A percentile compares a stretch with the other conserved stretches of the same genome.
Evolutionary conservation across 192 early-diverging fungal species (phyloP).

Genomic region (Coemansia sp.): DNA sequence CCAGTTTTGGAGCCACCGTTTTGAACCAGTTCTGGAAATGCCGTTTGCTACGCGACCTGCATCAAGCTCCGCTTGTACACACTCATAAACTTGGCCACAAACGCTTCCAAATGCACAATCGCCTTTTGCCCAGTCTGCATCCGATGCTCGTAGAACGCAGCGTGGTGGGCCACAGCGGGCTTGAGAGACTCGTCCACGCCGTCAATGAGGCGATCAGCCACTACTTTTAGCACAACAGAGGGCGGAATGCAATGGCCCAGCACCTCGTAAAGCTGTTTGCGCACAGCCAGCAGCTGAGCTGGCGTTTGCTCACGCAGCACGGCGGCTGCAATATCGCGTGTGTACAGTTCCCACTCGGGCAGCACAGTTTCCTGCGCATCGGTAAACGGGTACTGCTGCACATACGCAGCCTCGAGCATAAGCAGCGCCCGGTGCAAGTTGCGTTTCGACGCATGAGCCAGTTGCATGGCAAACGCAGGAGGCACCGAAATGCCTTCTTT

Average conservation of each 20-base stretch:
- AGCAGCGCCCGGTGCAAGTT: slow-evolving; percentile 89
- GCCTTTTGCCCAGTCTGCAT: slow-evolving; percentile 83
- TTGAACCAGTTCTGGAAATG: too few species aligned
- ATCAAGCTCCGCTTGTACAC: slow-evolving; percentile 77
- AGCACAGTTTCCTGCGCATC: slow-evolving; percentile 60
- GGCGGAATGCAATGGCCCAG: slow-evolving; percentile 88
- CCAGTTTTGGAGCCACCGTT: too few species aligned
- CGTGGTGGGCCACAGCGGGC: slow-evolving; percentile 64
- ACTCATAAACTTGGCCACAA: slow-evolving; percentile 88
- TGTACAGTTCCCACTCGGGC: slow-evolving; percentile 88
- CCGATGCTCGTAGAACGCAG: slow-evolving; percentile 89
- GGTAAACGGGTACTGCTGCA: slow-evolving; percentile 62
- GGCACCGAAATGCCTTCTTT: slow-evolving; percentile 76
- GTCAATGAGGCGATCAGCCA: slow-evolving; percentile 71
- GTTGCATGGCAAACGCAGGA: slow-evolving; percentile 57
- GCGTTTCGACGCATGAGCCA: slow-evolving; percentile 71
- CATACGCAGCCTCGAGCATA: slow-evolving; percentile 81
- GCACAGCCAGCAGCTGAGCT: slow-evolving; percentile 66
- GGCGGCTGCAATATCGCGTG: slow-evolving; percentile 63
- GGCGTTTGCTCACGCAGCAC: slow-evolving; percentile 80
- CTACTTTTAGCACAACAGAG: slow-evolving; percentile 73
- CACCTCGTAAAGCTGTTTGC: slow-evolving; percentile 81
- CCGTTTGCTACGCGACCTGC: slow-evolving; percentile 10
- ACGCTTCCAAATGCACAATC: slow-evolving; percentile 95
- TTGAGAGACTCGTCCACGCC: slow-evolving; percentile 70